phyloP scores from a whole-genome alignment of 768 basidiomycete genomes.

The Hericium coralloides region DNA sequence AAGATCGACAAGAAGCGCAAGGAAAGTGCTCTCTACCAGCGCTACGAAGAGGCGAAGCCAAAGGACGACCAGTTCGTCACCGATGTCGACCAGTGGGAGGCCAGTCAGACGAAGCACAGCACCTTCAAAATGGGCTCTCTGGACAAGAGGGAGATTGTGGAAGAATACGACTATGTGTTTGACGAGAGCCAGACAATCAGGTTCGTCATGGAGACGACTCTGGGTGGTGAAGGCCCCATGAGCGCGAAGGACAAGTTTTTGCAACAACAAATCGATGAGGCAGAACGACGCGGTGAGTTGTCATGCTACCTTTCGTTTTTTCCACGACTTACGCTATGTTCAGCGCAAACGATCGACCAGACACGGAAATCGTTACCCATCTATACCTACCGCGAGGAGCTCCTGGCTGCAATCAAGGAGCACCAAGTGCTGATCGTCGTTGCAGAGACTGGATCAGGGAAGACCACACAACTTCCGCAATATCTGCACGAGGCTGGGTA shows the following conservation, averaged over 20 bases:
- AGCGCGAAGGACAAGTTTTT: conserved; percentile 80
- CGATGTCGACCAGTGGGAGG: conserved; percentile 97
- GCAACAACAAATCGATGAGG: conserved; percentile 83
- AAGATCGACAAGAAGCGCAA: conserved; percentile 98
- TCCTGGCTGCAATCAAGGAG: conserved; percentile 81
- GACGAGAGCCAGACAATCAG: conserved; percentile 96
- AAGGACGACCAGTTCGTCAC: conserved; percentile 94
- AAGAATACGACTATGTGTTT: conserved; percentile 95
- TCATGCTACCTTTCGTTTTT: not conserved
- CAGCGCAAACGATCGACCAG: conserved; percentile 86
- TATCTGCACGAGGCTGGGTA: conserved; percentile 98
- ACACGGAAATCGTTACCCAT: conserved; percentile 92
- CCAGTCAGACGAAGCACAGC: conserved; percentile 80
- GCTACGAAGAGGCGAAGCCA: conserved; percentile 89
- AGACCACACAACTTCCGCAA: conserved; percentile 97
- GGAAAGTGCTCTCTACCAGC: conserved; percentile 82
- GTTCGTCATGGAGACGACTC: conserved; percentile 78
- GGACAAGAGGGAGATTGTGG: conserved; percentile 77
- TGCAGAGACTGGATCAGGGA: conserved; percentile 97
- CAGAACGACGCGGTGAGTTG: conserved; percentile 74
- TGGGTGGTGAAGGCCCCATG: conserved; percentile 61
- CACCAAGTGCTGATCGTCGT: conserved; percentile 97
- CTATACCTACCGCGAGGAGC: conserved; percentile 77
- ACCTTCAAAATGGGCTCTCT: conserved; percentile 86
- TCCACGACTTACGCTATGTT: not conserved